Percentiles rank a stretch among this genome's conserved stretches.
Evolutionary conservation across 495 filamentous ascomycete genomes (phyloP).

Genomic region (Aspergillus haitiensis): DNA sequence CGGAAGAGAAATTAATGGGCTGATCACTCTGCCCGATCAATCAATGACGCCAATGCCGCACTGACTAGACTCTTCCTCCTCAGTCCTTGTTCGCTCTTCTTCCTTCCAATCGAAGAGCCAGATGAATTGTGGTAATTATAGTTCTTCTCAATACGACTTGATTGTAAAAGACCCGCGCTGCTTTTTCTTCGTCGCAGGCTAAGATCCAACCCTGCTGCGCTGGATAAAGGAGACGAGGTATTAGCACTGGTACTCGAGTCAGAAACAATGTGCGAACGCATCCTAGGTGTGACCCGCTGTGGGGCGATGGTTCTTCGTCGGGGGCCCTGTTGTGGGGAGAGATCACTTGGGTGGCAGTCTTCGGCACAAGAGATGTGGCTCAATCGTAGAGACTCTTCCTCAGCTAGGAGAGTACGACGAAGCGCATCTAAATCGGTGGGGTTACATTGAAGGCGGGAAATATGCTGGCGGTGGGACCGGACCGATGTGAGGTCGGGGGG

Average conservation of each 20-base stretch:
- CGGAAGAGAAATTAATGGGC: neutral
- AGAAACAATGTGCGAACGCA: slow-evolving; percentile 22
- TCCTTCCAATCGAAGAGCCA: slow-evolving; percentile 31
- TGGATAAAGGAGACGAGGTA: neutral
- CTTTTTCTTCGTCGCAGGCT: slow-evolving; percentile 32
- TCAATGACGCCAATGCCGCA: slow-evolving; percentile 45
- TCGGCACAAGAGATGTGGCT: slow-evolving; percentile 27
- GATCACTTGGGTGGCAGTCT: slow-evolving; percentile 47
- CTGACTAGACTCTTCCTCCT: slow-evolving; percentile 49
- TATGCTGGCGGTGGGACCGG: slow-evolving; percentile 44
- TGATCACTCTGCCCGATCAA: slow-evolving; percentile 26
- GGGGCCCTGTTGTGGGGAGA: slow-evolving; percentile 40
- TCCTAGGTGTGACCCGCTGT: slow-evolving; percentile 27
- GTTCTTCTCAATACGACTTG: slow-evolving; percentile 44
- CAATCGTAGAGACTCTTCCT: slow-evolving; percentile 23
- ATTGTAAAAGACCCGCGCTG: slow-evolving; percentile 24
- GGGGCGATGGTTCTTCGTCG: slow-evolving; percentile 30
- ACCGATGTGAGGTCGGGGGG: slow-evolving; percentile 20
- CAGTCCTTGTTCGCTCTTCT: slow-evolving; percentile 44
- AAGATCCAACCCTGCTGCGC: slow-evolving; percentile 6
- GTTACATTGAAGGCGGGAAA: slow-evolving; percentile 46
- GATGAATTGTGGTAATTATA: slow-evolving; percentile 23
- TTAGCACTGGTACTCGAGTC: slow-evolving; percentile 1
- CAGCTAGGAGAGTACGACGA: slow-evolving; percentile 33
- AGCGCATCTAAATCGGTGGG: slow-evolving; percentile 39